Percentiles rank a stretch among this genome's conserved stretches.
These are phyloP conservation scores for Xylariaceae sp. DNA, from an alignment of 2,329 filamentous ascomycete species.

Conservation along the genomic window DNA sequence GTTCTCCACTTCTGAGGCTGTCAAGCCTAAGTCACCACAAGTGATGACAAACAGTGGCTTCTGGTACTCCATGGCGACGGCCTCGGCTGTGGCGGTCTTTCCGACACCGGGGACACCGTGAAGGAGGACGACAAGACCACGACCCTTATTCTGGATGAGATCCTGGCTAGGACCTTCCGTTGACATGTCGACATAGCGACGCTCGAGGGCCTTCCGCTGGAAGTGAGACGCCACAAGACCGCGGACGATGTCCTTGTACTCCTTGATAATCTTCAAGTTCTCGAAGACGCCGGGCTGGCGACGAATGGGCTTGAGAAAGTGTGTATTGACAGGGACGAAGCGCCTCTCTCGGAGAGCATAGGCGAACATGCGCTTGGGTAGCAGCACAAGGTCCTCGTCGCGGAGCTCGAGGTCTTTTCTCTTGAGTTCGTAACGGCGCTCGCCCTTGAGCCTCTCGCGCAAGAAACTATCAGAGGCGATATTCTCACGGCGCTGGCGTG, in stretches of 20 bases:
- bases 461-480: constrained; percentile 34
- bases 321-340: constrained; percentile 37
- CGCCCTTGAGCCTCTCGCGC: constrained; percentile 33
- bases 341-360: constrained; percentile 39
- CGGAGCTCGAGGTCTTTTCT: constrained; percentile 23
- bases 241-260: constrained; percentile 40
- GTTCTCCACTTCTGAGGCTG: constrained; percentile 38
- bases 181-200: constrained; percentile 27
- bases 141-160: constrained; percentile 43
- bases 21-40: constrained; percentile 45
- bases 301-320: constrained; percentile 33
- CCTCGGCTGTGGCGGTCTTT: constrained; percentile 46
- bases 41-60: constrained; percentile 48
- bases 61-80: constrained; percentile 37
- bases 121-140: constrained; percentile 41
- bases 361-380: constrained; percentile 40
- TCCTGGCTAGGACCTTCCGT: constrained; percentile 33
- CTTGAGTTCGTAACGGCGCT: constrained; percentile 33
- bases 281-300: constrained; percentile 37
- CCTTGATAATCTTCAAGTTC: constrained; percentile 37
- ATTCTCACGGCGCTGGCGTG: constrained; percentile 36
- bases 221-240: constrained; percentile 40
- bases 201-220: constrained; percentile 37
- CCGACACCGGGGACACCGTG: constrained; percentile 47
- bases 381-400: constrained; percentile 31